A percentile compares a stretch with the other conserved stretches of the same genome.
Conservation (phyloP, 768 basidiomycete species). For the Boletus barrowsii region DNA sequence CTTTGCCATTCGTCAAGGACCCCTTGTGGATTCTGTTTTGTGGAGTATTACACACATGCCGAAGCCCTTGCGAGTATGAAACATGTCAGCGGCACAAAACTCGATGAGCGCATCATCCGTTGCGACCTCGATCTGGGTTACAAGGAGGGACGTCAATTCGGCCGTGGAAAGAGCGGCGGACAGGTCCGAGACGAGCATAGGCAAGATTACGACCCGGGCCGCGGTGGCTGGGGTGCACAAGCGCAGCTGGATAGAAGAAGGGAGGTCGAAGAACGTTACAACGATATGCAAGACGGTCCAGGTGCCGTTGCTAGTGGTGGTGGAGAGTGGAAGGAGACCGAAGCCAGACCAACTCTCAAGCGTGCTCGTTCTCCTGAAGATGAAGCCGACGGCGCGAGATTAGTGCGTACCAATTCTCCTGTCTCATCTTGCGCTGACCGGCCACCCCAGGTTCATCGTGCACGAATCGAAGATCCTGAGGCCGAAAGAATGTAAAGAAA, state of each 20-base stretch:
- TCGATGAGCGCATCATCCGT: slow-evolving; percentile 97
- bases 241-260: slow-evolving; percentile 76
- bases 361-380: slow-evolving; percentile 77
- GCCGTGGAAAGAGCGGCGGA: slow-evolving; percentile 94
- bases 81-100: slow-evolving; percentile 95
- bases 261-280: slow-evolving; percentile 85
- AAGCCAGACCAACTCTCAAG: slow-evolving; percentile 51
- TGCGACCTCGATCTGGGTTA: slow-evolving; percentile 98
- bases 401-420: slow-evolving; percentile 40
- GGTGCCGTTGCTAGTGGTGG: slow-evolving; percentile 82
- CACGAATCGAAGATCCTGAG: slow-evolving; percentile 62
- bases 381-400: slow-evolving; percentile 57
- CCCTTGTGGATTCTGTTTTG: slow-evolving; percentile 94
- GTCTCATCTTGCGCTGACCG: slow-evolving; percentile 4
- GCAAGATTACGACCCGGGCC: slow-evolving; percentile 94
- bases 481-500: slow-evolving; percentile 62
- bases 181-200: slow-evolving; percentile 96
- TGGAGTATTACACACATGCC: slow-evolving; percentile 91
- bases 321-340: slow-evolving; percentile 77
- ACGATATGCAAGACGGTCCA: slow-evolving; percentile 74
- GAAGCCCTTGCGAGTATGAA: slow-evolving; percentile 92
- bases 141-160: slow-evolving; percentile 95
- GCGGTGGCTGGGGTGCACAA: slow-evolving; percentile 93
- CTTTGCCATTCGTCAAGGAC: slow-evolving; percentile 48
- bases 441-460: slow-evolving; percentile 49